Evolutionary conservation across 2,329 filamentous ascomycete species (phyloP).

Genomic region (Aspergillus aculeatinus): DNA sequence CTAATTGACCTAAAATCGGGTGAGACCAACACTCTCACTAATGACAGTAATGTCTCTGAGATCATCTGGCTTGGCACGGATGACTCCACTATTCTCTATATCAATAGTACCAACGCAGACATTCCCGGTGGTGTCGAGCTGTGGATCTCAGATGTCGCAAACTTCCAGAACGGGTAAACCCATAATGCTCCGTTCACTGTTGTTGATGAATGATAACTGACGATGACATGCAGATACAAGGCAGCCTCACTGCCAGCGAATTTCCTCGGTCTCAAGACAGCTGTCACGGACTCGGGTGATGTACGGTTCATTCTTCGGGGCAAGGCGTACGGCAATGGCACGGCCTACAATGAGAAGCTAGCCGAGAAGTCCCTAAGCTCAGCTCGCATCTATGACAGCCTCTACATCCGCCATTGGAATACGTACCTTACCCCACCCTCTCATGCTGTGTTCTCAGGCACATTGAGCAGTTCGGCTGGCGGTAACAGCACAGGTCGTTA

Average conservation of each 20-base stretch:
- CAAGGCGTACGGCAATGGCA: conserved; percentile 65
- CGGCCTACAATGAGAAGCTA: conserved; percentile 65
- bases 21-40: conserved; percentile 64
- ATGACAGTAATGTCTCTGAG: conserved; percentile 65
- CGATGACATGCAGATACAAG: conserved; percentile 32
- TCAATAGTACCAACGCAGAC: conserved; percentile 49
- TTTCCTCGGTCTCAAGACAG: conserved; percentile 41
- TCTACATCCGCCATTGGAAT: conserved; percentile 84
- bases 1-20: conserved; percentile 68
- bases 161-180: conserved; percentile 35
- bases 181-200: too few species aligned
- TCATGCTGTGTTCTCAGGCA: conserved; percentile 71
- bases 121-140: conserved; percentile 41
- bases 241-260: conserved; percentile 39
- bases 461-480: conserved; percentile 43
- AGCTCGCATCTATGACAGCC: conserved; percentile 69
- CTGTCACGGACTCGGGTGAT: conserved; percentile 40
- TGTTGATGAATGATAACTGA: not conserved
- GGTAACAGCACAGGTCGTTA: conserved; percentile 38
- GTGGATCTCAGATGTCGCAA: conserved; percentile 36
- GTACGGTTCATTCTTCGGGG: conserved; percentile 57
- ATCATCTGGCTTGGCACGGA: conserved; percentile 73
- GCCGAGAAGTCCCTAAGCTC: conserved; percentile 61
- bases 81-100: conserved; percentile 59
- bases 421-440: conserved; percentile 67